Conservation (phyloP, 225 moss, liverwort and hornwort species). For the Rhytidiadelphus loreus region DNA sequence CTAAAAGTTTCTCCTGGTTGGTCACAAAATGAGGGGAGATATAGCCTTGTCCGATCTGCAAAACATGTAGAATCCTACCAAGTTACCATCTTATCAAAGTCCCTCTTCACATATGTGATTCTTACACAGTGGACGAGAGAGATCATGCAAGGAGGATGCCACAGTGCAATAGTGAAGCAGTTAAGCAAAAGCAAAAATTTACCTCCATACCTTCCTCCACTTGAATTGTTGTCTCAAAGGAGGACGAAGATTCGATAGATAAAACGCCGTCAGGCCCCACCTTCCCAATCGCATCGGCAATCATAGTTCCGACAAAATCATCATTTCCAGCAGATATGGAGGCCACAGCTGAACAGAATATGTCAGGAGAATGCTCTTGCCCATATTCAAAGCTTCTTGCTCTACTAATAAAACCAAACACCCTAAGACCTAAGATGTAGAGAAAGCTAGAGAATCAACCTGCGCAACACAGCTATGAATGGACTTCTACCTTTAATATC, state of each 20-base stretch:
- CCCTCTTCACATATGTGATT: not conserved
- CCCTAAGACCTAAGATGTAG: not conserved
- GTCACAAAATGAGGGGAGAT: constrained; percentile 48
- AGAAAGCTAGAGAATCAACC: not conserved
- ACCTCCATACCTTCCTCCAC: constrained; percentile 71
- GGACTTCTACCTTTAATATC: constrained; percentile 16
- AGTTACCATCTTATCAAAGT: not conserved
- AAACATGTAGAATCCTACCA: not conserved
- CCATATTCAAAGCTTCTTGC: not conserved
- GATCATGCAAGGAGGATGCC: not conserved
- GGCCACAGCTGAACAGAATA: constrained; percentile 33
- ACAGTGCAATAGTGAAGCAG: not conserved
- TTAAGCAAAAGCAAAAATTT: not conserved
- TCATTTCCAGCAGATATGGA: constrained; percentile 44
- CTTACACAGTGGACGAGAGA: not conserved
- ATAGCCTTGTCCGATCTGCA: constrained; percentile 35
- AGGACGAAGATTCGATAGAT: constrained; percentile 47
- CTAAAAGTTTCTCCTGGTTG: constrained; percentile 33
- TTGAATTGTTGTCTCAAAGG: constrained; percentile 43
- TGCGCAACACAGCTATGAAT: not conserved
- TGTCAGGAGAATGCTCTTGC: not conserved
- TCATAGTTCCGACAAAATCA: constrained; percentile 33
- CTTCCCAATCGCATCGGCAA: constrained; percentile 57
- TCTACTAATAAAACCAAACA: not conserved
- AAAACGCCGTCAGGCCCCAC: constrained; percentile 48